Evolutionary conservation across 2,329 filamentous ascomycete species (phyloP).

Genomic region (Teratosphaeria destructans): DNA sequence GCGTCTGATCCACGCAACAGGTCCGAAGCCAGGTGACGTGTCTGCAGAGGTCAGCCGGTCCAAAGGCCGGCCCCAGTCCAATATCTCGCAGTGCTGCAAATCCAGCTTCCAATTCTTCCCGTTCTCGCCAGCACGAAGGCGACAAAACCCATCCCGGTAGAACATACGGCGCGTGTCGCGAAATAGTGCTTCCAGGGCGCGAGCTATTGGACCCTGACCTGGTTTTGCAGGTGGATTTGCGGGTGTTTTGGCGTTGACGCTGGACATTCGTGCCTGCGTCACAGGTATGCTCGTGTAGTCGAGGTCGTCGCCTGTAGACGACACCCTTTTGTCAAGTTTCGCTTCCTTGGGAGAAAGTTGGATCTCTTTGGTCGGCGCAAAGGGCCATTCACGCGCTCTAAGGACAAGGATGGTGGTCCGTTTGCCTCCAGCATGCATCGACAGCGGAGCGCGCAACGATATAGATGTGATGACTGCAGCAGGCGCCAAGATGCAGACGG

Average conservation of each 20-base stretch:
- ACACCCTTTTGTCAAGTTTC: conserved; percentile 2
- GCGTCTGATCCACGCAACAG: background rate
- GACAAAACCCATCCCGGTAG: conserved; percentile 17
- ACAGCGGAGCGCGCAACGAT: conserved; percentile 2
- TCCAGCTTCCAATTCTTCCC: conserved; percentile 19
- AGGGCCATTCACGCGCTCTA: conserved; percentile 13
- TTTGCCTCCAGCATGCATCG: background rate
- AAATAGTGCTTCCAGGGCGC: background rate
- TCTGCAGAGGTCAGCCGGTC: conserved; percentile 1
- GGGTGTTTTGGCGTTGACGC: background rate
- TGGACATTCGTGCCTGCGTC: conserved; percentile 1
- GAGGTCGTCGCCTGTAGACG: conserved; percentile 2
- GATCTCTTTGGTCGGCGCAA: conserved; percentile 9
- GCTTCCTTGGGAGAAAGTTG: conserved; percentile 2
- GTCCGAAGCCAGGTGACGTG: background rate
- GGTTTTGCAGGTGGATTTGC: conserved; percentile 1
- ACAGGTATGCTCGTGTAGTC: conserved; percentile 1
- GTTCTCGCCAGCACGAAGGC: conserved; percentile 10
- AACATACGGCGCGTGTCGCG: conserved; percentile 18
- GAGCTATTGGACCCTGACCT: background rate
- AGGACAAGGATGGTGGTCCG: conserved; percentile 6
- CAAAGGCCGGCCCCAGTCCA: conserved; percentile 15
- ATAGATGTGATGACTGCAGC: conserved; percentile 13
- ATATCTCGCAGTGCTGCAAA: conserved; percentile 15
- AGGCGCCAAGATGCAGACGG: conserved; percentile 3